A percentile compares a stretch with the other conserved stretches of the same genome.
Evolutionary conservation across 345 rosid species (phyloP).

Genomic region (Syzygium grande): DNA sequence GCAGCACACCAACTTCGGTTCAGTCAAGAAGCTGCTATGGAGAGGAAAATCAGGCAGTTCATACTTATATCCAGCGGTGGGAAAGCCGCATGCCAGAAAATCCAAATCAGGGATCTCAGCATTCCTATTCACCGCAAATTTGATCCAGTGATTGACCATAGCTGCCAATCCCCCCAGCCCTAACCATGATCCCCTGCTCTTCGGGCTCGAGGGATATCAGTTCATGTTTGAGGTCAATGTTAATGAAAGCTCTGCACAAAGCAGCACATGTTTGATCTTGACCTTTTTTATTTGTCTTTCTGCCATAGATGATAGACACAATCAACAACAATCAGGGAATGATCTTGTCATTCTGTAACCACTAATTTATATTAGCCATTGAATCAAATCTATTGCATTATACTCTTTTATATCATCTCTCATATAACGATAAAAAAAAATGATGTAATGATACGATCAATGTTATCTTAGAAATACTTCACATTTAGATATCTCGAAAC

Average conservation of each 20-base stretch:
- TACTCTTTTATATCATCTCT: background rate
- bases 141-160: too few relatives aligned
- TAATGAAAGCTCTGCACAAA: background rate
- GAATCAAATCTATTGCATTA: background rate
- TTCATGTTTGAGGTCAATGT: background rate
- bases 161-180: too few relatives aligned
- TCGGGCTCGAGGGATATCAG: background rate
- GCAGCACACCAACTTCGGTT: background rate
- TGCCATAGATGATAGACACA: background rate
- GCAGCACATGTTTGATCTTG: background rate
- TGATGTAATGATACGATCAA: background rate
- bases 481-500: too few relatives aligned
- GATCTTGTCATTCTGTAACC: background rate
- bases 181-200: too few relatives aligned
- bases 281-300: background rate
- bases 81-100: background rate
- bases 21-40: background rate
- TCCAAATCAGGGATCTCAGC: background rate
- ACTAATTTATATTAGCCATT: background rate
- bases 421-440: rapidly evolving
- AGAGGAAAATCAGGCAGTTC: background rate
- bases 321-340: background rate
- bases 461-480: background rate
- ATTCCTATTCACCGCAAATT: background rate
- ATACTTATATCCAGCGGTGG: background rate